Evolutionary conservation across 1,139 yeast genomes (phyloP).

Genomic region (Magnusiomyces sp.): DNA sequence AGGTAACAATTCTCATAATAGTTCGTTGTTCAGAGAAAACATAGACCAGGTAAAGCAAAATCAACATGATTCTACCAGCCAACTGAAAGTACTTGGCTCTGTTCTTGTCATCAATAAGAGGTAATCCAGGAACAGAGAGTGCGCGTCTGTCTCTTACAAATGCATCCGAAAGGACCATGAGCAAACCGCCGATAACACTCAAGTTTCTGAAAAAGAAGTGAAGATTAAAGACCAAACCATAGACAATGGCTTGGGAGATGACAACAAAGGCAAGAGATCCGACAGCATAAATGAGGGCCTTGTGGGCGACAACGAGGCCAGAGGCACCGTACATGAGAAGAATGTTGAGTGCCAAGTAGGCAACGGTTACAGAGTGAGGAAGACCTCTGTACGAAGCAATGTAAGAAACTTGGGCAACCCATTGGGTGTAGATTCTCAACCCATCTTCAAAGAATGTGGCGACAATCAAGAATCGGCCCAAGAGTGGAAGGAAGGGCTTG

Average conservation of each 20-base stretch:
- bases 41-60: conserved; percentile 79
- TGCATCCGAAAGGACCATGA: conserved; percentile 86
- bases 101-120: conserved; percentile 75
- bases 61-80: conserved; percentile 82
- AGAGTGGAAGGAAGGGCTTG: conserved; percentile 50
- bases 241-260: conserved; percentile 75
- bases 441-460: conserved; percentile 94
- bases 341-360: conserved; percentile 59
- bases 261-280: conserved; percentile 65
- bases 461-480: conserved; percentile 85
- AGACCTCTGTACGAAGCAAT: conserved; percentile 71
- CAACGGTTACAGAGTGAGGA: conserved; percentile 69
- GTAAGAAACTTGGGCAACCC: conserved; percentile 87
- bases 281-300: conserved; percentile 64
- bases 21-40: conserved; percentile 75
- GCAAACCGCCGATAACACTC: conserved; percentile 86
- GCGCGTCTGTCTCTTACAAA: conserved; percentile 69
- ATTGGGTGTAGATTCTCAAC: conserved; percentile 72
- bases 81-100: conserved; percentile 76
- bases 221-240: conserved; percentile 78
- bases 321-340: conserved; percentile 68
- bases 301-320: conserved; percentile 61
- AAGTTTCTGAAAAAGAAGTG: conserved; percentile 78
- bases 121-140: conserved; percentile 79
- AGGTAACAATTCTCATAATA: conserved; percentile 53